These are phyloP conservation scores for Stephania japonica DNA, from an alignment of 164 flowering plant species.

Conservation along the genomic window DNA sequence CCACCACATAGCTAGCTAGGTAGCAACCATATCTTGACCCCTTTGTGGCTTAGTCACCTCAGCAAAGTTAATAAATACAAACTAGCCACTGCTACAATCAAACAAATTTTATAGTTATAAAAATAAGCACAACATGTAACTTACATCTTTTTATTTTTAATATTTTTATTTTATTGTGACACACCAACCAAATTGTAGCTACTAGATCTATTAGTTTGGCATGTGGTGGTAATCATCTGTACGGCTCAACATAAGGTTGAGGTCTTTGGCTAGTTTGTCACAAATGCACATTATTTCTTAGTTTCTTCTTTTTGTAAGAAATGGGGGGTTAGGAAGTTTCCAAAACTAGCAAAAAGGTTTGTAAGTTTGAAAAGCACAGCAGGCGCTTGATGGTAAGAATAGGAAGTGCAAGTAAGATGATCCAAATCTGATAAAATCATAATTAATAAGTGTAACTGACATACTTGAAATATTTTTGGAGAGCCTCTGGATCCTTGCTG, in stretches of 20 bases:
- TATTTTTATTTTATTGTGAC: too few relatives aligned
- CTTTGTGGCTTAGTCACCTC: not conserved
- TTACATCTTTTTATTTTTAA: too few relatives aligned
- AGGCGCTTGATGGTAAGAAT: not conserved
- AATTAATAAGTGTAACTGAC: conserved; percentile 5
- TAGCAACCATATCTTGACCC: not conserved
- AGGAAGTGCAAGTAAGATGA: not conserved
- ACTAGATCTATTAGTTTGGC: too few relatives aligned
- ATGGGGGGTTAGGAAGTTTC: not conserved
- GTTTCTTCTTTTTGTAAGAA: too few relatives aligned
- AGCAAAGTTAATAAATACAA: not conserved
- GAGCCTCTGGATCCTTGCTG: conserved; percentile 63
- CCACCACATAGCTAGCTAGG: not conserved
- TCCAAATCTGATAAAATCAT: not conserved
- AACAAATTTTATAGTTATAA: not conserved
- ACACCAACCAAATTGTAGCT: too few relatives aligned
- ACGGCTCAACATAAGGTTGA: too few relatives aligned
- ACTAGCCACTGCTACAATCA: not conserved
- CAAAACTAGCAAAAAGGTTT: too few relatives aligned
- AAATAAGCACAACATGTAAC: too few relatives aligned
- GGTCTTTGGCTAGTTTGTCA: too few relatives aligned
- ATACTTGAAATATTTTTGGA: conserved; percentile 77
- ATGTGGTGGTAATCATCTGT: too few relatives aligned
- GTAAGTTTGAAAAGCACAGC: not conserved
- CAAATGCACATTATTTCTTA: too few relatives aligned